phyloP scores from a whole-genome alignment of 1,284 basidiomycete species.

The Peniophora sp. region DNA sequence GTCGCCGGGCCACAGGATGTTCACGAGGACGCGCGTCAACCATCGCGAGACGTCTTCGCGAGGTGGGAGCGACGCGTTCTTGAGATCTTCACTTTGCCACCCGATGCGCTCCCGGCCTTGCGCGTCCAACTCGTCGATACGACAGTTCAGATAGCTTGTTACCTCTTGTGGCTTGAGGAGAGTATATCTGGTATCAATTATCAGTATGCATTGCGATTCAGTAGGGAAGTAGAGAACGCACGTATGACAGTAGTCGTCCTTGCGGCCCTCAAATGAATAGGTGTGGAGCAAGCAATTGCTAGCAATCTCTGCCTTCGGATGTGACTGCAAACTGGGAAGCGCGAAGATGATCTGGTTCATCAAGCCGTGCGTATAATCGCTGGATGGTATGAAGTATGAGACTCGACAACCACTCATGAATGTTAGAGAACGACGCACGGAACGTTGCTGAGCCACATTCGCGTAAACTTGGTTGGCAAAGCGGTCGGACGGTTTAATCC shows the following conservation, averaged over 20 bases:
- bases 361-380: conserved; percentile 26
- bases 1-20: conserved; percentile 23
- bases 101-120: conserved; percentile 16
- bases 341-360: conserved; percentile 21
- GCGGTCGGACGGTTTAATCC: conserved; percentile 15
- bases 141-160: conserved; percentile 21
- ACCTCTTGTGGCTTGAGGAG: conserved; percentile 19
- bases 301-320: conserved; percentile 16
- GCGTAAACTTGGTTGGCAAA: conserved; percentile 20
- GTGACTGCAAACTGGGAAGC: conserved; percentile 17
- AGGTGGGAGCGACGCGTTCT: conserved; percentile 21
- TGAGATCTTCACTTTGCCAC: conserved; percentile 14
- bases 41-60: conserved; percentile 25
- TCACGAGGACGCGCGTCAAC: conserved; percentile 30
- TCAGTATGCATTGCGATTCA: not conserved
- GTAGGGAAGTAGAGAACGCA: conserved; percentile 11
- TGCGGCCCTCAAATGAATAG: conserved; percentile 14
- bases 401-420: not conserved
- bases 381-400: conserved; percentile 6
- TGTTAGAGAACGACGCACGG: conserved; percentile 13
- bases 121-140: conserved; percentile 12
- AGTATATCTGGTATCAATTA: conserved; percentile 18
- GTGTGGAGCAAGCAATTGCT: conserved; percentile 25
- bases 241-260: conserved; percentile 22
- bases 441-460: conserved; percentile 24